These are phyloP conservation scores for Penicillium sp. DNA, from an alignment of 2,329 filamentous ascomycete species.

Conservation along the genomic window DNA sequence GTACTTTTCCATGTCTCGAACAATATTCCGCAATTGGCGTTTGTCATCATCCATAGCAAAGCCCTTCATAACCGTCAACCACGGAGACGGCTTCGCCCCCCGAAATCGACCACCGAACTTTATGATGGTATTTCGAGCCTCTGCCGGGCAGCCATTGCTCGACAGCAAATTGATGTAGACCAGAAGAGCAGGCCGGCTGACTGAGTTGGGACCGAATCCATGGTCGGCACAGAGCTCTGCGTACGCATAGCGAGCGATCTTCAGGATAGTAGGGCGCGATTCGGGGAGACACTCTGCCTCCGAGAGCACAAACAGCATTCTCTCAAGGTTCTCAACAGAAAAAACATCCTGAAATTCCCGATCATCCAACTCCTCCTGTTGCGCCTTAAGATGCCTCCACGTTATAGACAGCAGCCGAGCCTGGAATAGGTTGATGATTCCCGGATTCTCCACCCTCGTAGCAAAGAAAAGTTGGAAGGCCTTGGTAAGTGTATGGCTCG, in stretches of 20 bases:
- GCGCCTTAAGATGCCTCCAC: conserved; percentile 58
- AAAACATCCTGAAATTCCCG: conserved; percentile 38
- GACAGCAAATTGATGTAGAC: conserved; percentile 54
- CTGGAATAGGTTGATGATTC: conserved; percentile 63
- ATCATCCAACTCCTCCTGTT: conserved; percentile 30
- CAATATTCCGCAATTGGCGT: conserved; percentile 58
- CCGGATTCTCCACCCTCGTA: conserved; percentile 50
- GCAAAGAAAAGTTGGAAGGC: conserved; percentile 66
- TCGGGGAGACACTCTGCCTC: conserved; percentile 36
- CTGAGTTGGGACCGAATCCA: conserved; percentile 43
- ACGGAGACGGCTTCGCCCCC: conserved; percentile 34
- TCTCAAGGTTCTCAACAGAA: conserved; percentile 40
- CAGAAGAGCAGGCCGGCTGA: conserved; percentile 39
- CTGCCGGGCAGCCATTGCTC: conserved; percentile 54
- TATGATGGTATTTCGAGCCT: conserved; percentile 51
- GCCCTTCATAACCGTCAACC: conserved; percentile 58
- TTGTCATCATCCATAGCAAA: conserved; percentile 59
- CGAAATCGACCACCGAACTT: conserved; percentile 39
- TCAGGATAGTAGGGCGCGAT: conserved; percentile 38
- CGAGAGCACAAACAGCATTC: conserved; percentile 40
- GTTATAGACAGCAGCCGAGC: conserved; percentile 60
- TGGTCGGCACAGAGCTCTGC: conserved; percentile 37
- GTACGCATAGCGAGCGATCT: conserved; percentile 41
- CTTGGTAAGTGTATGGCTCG: conserved; percentile 59
- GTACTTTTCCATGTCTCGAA: conserved; percentile 52